These are phyloP conservation scores for Adansonia gregorii DNA, from an alignment of 441 rosid species.

Conservation along the genomic window DNA sequence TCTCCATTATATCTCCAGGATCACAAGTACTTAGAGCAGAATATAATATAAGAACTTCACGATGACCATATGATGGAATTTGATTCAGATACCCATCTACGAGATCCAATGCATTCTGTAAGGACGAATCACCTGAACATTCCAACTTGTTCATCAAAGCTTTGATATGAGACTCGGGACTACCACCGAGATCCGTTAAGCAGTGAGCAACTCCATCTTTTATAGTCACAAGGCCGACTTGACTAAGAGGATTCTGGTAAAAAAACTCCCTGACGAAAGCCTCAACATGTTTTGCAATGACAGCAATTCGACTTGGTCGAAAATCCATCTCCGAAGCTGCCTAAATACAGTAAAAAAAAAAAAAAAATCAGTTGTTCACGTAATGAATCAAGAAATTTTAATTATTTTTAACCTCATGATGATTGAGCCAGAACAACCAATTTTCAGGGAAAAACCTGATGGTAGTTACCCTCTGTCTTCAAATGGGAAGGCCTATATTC, in stretches of 20 bases:
- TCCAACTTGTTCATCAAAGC: slow-evolving; percentile 36
- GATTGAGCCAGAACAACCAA: not conserved
- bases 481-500: not conserved
- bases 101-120: slow-evolving; percentile 84
- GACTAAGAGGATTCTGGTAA: slow-evolving; percentile 84
- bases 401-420: not conserved
- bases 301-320: slow-evolving; percentile 23
- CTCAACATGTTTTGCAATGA: slow-evolving; percentile 71
- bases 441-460: not conserved
- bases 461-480: not conserved
- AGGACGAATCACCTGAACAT: slow-evolving; percentile 79
- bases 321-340: slow-evolving; percentile 50
- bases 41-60: slow-evolving; percentile 69
- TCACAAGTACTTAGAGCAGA: slow-evolving; percentile 84
- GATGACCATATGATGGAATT: slow-evolving; percentile 66
- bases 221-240: slow-evolving; percentile 54
- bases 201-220: slow-evolving; percentile 15
- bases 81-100: slow-evolving; percentile 61
- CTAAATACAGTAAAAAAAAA: slow-evolving; percentile 40
- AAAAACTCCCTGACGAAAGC: slow-evolving; percentile 90
- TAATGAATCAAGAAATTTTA: slow-evolving; percentile 5
- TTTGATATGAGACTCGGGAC: slow-evolving; percentile 8
- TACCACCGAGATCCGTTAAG: not conserved
- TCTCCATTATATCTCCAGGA: slow-evolving; percentile 89
- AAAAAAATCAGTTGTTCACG: not conserved